Conservation (phyloP, 2,329 filamentous ascomycete species). For the Botrytis fabae region DNA sequence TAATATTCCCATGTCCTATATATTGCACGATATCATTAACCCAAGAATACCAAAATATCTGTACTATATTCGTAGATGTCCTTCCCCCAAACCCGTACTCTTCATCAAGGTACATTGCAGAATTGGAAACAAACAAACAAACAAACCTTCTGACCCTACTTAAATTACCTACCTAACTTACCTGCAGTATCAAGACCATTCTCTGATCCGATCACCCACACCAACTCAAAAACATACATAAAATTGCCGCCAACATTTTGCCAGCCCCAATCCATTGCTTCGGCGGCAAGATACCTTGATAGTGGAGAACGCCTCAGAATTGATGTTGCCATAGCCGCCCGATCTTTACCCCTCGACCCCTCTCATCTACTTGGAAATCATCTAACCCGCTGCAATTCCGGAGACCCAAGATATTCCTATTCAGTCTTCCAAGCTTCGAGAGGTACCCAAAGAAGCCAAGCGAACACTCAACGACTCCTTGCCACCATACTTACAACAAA, state of each 20-base stretch:
- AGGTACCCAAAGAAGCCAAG: background rate
- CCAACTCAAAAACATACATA: too few relatives aligned
- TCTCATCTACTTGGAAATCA: background rate
- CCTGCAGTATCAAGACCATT: background rate
- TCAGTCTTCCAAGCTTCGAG: background rate
- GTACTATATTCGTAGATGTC: background rate
- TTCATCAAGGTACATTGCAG: background rate
- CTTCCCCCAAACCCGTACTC: background rate
- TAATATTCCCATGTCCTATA: background rate
- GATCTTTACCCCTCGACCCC: background rate
- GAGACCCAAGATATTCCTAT: background rate
- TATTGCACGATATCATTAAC: background rate
- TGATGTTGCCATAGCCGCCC: conserved; percentile 4
- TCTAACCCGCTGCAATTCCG: background rate
- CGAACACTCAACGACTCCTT: background rate
- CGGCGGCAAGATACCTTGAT: background rate
- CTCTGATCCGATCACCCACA: background rate
- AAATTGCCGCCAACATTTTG: background rate
- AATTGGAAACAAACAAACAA: background rate
- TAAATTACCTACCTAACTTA: background rate
- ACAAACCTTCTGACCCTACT: background rate
- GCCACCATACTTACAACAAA: background rate
- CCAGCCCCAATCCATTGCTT: background rate
- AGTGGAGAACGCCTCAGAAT: background rate
- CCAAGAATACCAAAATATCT: background rate